These are phyloP conservation scores for Phialophora verrucosa DNA, from an alignment of 2,329 filamentous ascomycete genomes.

Conservation along the genomic window DNA sequence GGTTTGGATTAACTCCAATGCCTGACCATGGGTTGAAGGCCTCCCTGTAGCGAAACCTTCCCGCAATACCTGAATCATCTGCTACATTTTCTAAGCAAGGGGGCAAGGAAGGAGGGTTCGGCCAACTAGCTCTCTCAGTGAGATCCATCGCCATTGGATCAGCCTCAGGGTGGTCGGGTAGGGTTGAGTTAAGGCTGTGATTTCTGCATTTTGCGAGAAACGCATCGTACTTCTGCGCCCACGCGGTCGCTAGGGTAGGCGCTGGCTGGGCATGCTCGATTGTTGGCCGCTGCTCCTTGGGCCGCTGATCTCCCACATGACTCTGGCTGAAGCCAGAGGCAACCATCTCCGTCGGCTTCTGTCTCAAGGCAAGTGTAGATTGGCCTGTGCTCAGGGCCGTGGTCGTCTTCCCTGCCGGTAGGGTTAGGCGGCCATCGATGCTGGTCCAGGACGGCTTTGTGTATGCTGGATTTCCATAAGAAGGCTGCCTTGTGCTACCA, in stretches of 20 bases:
- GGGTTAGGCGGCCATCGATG: neutral
- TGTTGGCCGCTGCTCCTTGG: neutral
- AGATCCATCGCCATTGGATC: neutral
- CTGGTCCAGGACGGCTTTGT: neutral
- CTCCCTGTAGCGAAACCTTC: conserved; percentile 1
- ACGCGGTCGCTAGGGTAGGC: neutral
- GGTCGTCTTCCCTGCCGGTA: neutral
- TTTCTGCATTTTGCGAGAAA: neutral
- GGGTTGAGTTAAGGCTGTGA: neutral
- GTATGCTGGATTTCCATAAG: conserved; percentile 1
- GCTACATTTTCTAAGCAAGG: neutral
- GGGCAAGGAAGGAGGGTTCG: neutral
- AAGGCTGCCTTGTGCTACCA: neutral
- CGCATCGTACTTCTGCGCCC: neutral
- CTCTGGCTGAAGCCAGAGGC: neutral
- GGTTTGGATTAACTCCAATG: neutral
- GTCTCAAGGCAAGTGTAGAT: conserved; percentile 6
- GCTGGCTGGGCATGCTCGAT: neutral
- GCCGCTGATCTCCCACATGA: neutral
- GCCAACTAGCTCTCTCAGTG: neutral
- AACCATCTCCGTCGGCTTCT: conserved; percentile 1
- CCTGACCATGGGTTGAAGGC: neutral
- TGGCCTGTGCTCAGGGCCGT: neutral
- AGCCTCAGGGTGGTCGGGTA: neutral
- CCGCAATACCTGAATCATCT: neutral